These are phyloP conservation scores for Flagelloscypha sp. DNA, from an alignment of 768 basidiomycete genomes.

Conservation along the genomic window DNA sequence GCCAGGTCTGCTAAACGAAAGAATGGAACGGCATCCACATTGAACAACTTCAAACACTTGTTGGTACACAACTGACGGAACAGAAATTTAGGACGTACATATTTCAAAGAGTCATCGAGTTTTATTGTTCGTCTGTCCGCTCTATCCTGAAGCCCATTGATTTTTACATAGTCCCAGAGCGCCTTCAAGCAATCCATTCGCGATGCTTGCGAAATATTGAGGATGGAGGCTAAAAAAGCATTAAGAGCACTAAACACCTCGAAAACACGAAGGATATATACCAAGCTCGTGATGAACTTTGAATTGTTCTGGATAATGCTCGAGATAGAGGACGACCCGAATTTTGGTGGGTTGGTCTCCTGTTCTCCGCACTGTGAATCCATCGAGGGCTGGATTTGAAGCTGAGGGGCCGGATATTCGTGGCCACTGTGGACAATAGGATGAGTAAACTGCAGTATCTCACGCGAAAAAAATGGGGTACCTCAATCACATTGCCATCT, in stretches of 20 bases:
- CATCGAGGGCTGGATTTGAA: slow-evolving; percentile 58
- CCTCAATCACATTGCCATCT: slow-evolving; percentile 88
- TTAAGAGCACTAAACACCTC: slow-evolving; percentile 4
- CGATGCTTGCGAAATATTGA: slow-evolving; percentile 81
- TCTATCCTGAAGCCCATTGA: slow-evolving; percentile 76
- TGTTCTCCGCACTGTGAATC: slow-evolving; percentile 75
- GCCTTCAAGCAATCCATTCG: slow-evolving; percentile 73
- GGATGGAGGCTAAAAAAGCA: slow-evolving; percentile 25
- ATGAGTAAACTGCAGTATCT: neutral
- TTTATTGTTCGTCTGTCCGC: slow-evolving; percentile 64
- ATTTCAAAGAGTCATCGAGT: slow-evolving; percentile 58
- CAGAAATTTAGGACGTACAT: slow-evolving; percentile 32
- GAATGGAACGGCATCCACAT: slow-evolving; percentile 62
- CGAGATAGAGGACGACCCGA: slow-evolving; percentile 78
- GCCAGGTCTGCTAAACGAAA: slow-evolving; percentile 78
- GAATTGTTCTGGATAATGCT: slow-evolving; percentile 82
- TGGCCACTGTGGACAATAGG: slow-evolving; percentile 43
- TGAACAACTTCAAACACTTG: slow-evolving; percentile 48
- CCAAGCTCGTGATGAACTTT: slow-evolving; percentile 72
- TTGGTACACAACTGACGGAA: neutral
- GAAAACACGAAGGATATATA: slow-evolving; percentile 15
- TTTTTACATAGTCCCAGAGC: slow-evolving; percentile 89
- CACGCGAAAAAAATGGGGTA: slow-evolving; percentile 21
- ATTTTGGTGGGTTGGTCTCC: slow-evolving; percentile 74
- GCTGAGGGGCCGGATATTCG: slow-evolving; percentile 40